Evolutionary conservation across 2,329 filamentous ascomycete species (phyloP), one percentile per base, ranked within the genome.

Genomic region (Fusarium nodosum): DNA sequence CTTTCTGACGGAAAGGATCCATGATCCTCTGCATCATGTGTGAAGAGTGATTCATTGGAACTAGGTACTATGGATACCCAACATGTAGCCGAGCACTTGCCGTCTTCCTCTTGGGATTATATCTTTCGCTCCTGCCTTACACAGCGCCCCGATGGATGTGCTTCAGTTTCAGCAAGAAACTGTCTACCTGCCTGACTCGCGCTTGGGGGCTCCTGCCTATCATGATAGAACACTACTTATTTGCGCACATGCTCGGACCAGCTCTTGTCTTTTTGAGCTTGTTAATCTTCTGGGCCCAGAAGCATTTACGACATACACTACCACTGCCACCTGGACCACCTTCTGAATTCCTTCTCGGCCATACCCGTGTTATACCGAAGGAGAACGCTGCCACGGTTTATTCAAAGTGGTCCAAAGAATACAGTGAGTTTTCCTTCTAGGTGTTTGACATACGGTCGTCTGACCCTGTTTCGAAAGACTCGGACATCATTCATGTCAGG

Each of bases 401-500:
- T 51, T 73, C 72, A 26, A 64, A 45, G 30, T 77, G 73, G 74
- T 67, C 73, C 3, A 74, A 46, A 59, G 68, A 75, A 16, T 76
- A 77, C 61, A 60, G 74, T 76, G 52, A 60, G 74, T 67, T 33
- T 39, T 11, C 2, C 10, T 22, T 5, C 24, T 9, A 38, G 12
- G n/a, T 5, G 28, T 5, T 15, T 30, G 18, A 44, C 13, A 26
- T 13, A 6, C 15, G 10, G 12, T 4, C n/a, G 16, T n/a, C 47
- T 47, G 18, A 33, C 30, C 11, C 39, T 12, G 7, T 36, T 24
- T 26, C 15, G 42, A 45, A 62, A 77, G 75, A 72, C 22, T 78
- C 77, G 13, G 77, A 79, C 60, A 59, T 79, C 7, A 78, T 79
- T 26, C 69, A 77, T 44, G 68, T 77, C 31, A 72, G 69, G 34